phyloP scores from a whole-genome alignment of 2,329 filamentous ascomycete genomes.

The Fusarium anguioides region DNA sequence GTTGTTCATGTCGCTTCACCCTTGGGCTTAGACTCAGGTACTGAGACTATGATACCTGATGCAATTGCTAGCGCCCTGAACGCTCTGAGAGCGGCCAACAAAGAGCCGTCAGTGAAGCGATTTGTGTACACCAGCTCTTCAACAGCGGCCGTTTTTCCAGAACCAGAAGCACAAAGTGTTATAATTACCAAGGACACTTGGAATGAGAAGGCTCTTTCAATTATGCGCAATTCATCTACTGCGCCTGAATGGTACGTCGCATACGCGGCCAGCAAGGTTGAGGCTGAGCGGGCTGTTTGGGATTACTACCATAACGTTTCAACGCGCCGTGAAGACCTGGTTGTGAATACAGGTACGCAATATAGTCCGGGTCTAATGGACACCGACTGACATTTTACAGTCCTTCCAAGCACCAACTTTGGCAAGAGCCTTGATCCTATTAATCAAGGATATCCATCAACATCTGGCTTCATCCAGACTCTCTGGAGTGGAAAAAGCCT shows the following conservation, averaged over 20 bases:
- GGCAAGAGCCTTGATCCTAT: conserved; percentile 32
- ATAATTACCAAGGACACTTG: conserved; percentile 36
- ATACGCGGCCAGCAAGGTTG: conserved; percentile 52
- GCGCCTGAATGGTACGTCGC: conserved; percentile 22
- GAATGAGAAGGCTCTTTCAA: conserved; percentile 49
- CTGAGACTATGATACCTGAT: neutral
- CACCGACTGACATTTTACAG: neutral
- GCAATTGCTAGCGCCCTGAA: neutral
- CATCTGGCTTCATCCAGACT: conserved; percentile 4
- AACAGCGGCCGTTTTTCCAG: neutral
- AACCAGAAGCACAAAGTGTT: neutral
- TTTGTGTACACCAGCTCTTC: neutral
- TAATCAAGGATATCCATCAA: conserved; percentile 36
- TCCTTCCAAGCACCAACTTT: conserved; percentile 42
- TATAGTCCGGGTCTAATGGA: no score
- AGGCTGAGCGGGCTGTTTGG: conserved; percentile 51
- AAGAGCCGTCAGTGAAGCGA: neutral
- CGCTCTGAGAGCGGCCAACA: neutral
- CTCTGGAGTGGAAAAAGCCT: conserved; percentile 33
- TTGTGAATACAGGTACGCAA: conserved; percentile 30
- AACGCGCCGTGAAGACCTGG: conserved; percentile 38
- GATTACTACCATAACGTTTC: conserved; percentile 39
- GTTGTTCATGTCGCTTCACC: neutral
- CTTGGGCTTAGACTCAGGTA: neutral
- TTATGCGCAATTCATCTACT: neutral